Evolutionary conservation across 1,284 basidiomycete species (phyloP).

Genomic region (Sporisorium scitamineum): DNA sequence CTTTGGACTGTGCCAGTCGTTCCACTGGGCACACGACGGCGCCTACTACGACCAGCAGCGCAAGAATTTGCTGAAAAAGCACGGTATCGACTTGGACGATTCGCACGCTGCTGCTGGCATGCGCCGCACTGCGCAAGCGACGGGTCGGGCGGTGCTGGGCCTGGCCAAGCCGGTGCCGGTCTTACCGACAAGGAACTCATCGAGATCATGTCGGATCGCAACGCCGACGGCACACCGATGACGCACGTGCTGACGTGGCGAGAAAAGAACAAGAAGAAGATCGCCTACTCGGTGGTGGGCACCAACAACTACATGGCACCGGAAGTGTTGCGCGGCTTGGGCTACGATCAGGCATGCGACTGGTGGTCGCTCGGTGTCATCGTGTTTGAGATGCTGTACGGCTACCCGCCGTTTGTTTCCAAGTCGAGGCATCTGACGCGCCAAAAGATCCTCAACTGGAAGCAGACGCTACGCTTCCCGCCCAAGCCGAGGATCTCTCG

Average conservation of each 20-base stretch:
- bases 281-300: slow-evolving; percentile 89
- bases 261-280: slow-evolving; percentile 85
- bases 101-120: slow-evolving; percentile 72
- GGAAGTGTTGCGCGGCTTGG: slow-evolving; percentile 86
- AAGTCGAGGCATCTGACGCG: slow-evolving; percentile 65
- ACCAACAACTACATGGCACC: slow-evolving; percentile 80
- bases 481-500: slow-evolving; percentile 83
- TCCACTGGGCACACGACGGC: slow-evolving; percentile 68
- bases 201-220: slow-evolving; percentile 64
- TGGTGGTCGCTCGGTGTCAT: slow-evolving; percentile 98
- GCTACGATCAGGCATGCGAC: slow-evolving; percentile 93
- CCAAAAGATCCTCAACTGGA: slow-evolving; percentile 81
- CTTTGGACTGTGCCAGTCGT: slow-evolving; percentile 80
- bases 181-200: slow-evolving; percentile 54
- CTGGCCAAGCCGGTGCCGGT: slow-evolving; percentile 32
- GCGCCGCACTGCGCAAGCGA: slow-evolving; percentile 30
- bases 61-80: slow-evolving; percentile 85
- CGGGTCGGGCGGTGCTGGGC: slow-evolving; percentile 27
- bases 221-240: slow-evolving; percentile 63
- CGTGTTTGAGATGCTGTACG: slow-evolving; percentile 73
- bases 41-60: slow-evolving; percentile 91
- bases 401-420: slow-evolving; percentile 80
- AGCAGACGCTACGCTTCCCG: slow-evolving; percentile 86
- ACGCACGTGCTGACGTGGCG: slow-evolving; percentile 79
- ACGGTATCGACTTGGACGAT: slow-evolving; percentile 91